A percentile compares a stretch with the other conserved stretches of the same genome.
These are phyloP conservation scores for Botrytis elliptica DNA, from an alignment of 2,329 filamentous ascomycete species.

Conservation along the genomic window DNA sequence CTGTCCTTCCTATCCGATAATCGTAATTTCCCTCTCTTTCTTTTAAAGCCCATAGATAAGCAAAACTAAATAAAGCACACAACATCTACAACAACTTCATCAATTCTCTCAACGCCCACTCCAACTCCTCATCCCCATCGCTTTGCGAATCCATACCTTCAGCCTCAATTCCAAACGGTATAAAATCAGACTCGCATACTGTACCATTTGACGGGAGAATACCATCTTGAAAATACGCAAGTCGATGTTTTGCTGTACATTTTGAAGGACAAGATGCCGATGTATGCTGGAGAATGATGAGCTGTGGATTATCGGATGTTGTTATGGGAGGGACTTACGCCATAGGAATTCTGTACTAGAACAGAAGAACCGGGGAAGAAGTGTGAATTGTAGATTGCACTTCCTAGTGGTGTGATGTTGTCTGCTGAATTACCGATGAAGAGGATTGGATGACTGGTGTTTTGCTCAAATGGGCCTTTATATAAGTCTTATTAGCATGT, in stretches of 20 bases:
- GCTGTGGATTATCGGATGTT: not conserved
- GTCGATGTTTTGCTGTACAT: not conserved
- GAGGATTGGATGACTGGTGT: slow-evolving; percentile 41
- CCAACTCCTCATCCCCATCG: not conserved
- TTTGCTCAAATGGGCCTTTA: slow-evolving; percentile 36
- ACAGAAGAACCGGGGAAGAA: not conserved
- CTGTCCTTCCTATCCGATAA: not conserved
- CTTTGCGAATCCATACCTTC: not conserved
- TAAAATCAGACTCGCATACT: not conserved
- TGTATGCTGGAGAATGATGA: not conserved
- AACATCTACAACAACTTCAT: not conserved
- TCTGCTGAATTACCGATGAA: slow-evolving; percentile 43
- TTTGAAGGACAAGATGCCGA: not conserved
- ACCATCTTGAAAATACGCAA: not conserved
- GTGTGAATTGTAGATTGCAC: slow-evolving; percentile 27
- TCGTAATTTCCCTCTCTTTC: not conserved
- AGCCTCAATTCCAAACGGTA: not conserved
- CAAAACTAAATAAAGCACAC: not conserved
- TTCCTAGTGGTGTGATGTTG: slow-evolving; percentile 40
- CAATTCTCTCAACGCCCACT: not conserved
- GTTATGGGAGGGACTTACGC: not conserved
- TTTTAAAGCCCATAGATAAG: not conserved
- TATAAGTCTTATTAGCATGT: not conserved
- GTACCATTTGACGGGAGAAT: not conserved
- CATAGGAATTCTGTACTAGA: not conserved